Evolutionary conservation across 257 asterid species (phyloP).

Genomic region (Petunia secreta): DNA sequence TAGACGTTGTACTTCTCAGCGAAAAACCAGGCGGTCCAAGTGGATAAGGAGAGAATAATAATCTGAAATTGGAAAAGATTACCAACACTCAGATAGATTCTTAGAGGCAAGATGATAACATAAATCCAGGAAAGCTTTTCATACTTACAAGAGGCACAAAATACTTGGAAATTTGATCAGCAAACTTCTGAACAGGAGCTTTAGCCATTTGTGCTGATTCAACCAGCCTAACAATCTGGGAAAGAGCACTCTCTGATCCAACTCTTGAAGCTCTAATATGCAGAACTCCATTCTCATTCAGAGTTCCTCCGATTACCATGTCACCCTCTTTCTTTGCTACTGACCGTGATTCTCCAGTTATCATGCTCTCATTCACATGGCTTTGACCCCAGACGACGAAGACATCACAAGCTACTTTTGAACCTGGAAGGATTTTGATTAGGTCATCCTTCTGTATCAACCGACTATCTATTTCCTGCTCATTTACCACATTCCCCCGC

Average conservation of each 20-base stretch:
- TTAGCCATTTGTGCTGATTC: constrained; percentile 69
- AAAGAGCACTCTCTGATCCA: constrained; percentile 73
- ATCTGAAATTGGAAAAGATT: constrained; percentile 35
- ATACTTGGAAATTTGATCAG: constrained; percentile 50
- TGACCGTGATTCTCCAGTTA: constrained; percentile 70
- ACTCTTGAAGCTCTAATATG: constrained; percentile 64
- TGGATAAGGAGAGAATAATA: constrained; percentile 40
- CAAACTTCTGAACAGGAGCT: constrained; percentile 65
- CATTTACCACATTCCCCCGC: constrained; percentile 47
- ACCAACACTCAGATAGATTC: not conserved
- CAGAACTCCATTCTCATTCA: constrained; percentile 64
- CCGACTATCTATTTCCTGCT: constrained; percentile 70
- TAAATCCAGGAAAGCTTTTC: not conserved
- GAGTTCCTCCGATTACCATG: constrained; percentile 72
- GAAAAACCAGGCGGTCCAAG: constrained; percentile 50
- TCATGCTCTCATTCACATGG: constrained; percentile 54
- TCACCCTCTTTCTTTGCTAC: constrained; percentile 63
- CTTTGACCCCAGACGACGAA: constrained; percentile 61
- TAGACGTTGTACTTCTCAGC: constrained; percentile 34
- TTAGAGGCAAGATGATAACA: not conserved
- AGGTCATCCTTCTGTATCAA: constrained; percentile 65
- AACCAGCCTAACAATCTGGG: constrained; percentile 61
- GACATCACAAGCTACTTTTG: constrained; percentile 77
- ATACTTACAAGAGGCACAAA: constrained; percentile 55
- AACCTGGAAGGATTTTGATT: constrained; percentile 68